These are phyloP conservation scores for Xerocomus minutiporus DNA, from an alignment of 1,284 basidiomycete genomes.

Conservation along the genomic window DNA sequence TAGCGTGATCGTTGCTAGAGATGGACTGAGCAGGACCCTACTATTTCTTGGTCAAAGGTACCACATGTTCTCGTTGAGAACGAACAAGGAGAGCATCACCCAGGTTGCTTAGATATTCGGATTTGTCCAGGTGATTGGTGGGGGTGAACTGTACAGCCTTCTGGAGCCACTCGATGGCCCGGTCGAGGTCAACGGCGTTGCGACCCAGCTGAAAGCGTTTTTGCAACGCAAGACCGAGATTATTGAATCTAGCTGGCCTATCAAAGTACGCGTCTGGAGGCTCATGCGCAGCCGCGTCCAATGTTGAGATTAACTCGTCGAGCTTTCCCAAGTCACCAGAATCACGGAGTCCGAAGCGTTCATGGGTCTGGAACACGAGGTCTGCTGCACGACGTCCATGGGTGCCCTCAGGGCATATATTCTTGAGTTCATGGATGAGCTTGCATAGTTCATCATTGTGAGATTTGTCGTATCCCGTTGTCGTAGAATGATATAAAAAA, in stretches of 20 bases:
- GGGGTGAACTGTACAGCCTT: neutral
- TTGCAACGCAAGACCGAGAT: neutral
- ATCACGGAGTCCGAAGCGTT: neutral
- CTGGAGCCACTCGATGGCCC: neutral
- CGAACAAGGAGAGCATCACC: neutral
- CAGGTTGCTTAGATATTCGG: neutral
- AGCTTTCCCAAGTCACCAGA: neutral
- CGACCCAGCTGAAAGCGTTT: neutral
- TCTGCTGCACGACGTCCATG: neutral
- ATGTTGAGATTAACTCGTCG: neutral
- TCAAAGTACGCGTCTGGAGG: neutral
- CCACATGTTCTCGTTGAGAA: neutral
- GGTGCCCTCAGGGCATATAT: neutral
- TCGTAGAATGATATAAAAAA: neutral
- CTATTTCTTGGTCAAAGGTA: neutral
- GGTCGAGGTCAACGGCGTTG: neutral
- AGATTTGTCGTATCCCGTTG: neutral
- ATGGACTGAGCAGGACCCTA: neutral
- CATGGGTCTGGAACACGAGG: neutral
- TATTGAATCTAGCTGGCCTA: neutral
- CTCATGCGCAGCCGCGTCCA: neutral
- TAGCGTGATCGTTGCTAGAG: neutral
- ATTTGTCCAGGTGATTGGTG: neutral
- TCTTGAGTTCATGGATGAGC: neutral
- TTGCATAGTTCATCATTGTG: neutral